A percentile compares a stretch with the other conserved stretches of the same genome.
Conservation (phyloP, 768 basidiomycete genomes). For the Boletus subparvulus region DNA sequence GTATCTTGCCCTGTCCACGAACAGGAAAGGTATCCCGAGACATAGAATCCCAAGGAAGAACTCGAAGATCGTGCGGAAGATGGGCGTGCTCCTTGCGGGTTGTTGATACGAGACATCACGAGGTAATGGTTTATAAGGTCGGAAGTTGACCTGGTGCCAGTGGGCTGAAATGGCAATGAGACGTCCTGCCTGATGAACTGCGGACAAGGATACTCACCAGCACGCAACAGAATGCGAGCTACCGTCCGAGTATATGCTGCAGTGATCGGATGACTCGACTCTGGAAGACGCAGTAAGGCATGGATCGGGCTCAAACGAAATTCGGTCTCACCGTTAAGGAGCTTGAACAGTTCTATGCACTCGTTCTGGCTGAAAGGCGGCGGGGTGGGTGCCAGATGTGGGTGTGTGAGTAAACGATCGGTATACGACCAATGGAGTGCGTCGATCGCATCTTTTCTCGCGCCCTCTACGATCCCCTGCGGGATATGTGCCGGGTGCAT, state of each 20-base stretch:
- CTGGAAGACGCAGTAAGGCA: constrained; percentile 10
- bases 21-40: constrained; percentile 78
- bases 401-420: constrained; percentile 67
- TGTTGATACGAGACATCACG: constrained; percentile 42
- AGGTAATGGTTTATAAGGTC: constrained; percentile 66
- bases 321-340: constrained; percentile 42
- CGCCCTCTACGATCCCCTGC: constrained; percentile 48
- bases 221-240: constrained; percentile 65
- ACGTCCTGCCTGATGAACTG: no score
- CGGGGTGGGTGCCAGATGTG: constrained; percentile 42
- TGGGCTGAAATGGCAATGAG: constrained; percentile 39
- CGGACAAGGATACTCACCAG: constrained; percentile 46
- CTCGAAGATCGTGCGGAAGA: constrained; percentile 54
- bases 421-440: constrained; percentile 81
- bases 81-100: constrained; percentile 31
- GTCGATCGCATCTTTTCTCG: constrained; percentile 69
- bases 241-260: constrained; percentile 62
- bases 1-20: constrained; percentile 51
- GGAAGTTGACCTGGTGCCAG: constrained; percentile 72
- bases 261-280: constrained; percentile 22
- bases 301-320: background rate
- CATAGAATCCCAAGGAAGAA: constrained; percentile 62
- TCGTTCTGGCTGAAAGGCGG: constrained; percentile 76
- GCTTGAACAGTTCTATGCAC: constrained; percentile 67
- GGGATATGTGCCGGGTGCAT: constrained; percentile 70